A percentile compares a stretch with the other conserved stretches of the same genome.
Evolutionary conservation across 192 early-diverging fungal species (phyloP).

Genomic region (Coemansia sp.): DNA sequence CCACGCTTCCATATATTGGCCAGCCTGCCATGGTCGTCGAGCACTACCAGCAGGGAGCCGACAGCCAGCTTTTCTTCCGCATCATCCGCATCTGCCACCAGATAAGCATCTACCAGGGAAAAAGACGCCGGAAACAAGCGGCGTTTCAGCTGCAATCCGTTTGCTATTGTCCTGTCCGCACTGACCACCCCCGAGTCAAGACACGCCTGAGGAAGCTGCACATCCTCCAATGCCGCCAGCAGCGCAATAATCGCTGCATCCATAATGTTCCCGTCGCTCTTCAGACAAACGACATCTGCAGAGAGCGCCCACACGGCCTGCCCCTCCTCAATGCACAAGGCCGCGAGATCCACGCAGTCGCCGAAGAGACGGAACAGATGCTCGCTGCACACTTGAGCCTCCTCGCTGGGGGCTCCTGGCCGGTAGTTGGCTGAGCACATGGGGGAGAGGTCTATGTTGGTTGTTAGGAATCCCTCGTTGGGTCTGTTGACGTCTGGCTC

Average conservation of each 20-base stretch:
- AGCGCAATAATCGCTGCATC: slow-evolving; percentile 83
- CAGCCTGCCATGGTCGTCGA: slow-evolving; percentile 19
- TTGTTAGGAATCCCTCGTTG: slow-evolving; percentile 80
- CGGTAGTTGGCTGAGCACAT: slow-evolving; percentile 82
- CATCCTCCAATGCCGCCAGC: slow-evolving; percentile 70
- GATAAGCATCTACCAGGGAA: slow-evolving; percentile 28
- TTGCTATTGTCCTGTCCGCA: slow-evolving; percentile 34
- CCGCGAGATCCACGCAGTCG: slow-evolving; percentile 24
- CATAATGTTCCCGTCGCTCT: slow-evolving; percentile 86
- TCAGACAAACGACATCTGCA: slow-evolving; percentile 86
- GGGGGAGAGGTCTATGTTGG: slow-evolving; percentile 90
- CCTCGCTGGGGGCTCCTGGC: slow-evolving; percentile 79
- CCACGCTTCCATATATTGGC: slow-evolving; percentile 52
- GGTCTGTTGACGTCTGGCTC: slow-evolving; percentile 70
- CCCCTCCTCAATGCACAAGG: slow-evolving; percentile 75
- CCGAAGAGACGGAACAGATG: slow-evolving; percentile 66
- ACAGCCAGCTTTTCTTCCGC: slow-evolving; percentile 44
- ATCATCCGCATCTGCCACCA: slow-evolving; percentile 51
- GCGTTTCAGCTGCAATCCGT: slow-evolving; percentile 10
- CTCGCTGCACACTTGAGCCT: slow-evolving; percentile 79
- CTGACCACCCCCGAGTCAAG: slow-evolving; percentile 68
- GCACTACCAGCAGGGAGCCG: slow-evolving; percentile 29
- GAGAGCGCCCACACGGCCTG: slow-evolving; percentile 84
- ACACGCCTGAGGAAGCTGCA: slow-evolving; percentile 67
- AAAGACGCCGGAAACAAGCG: slow-evolving; percentile 40